Base-by-base conservation (phyloP, 441 rosid species). In the Daphne laureola region DNA sequence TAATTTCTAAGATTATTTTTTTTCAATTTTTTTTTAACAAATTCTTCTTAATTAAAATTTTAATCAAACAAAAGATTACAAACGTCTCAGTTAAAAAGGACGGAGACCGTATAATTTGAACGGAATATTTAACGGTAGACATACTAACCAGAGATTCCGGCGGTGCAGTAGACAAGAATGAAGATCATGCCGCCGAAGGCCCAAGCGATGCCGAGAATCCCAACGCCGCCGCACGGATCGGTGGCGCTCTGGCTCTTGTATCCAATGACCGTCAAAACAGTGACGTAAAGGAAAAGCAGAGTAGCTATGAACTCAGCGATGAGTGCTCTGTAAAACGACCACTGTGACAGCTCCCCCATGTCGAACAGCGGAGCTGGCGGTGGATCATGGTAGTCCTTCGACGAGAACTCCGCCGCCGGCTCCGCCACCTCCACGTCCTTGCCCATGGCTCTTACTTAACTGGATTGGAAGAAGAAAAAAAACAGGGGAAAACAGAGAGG, bases 181-280 rank as follows among this genome's bases (percentile, higher is more conserved):
- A 80, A 80, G 53, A 80, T 80, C 86, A 80, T 80, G 63, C 86
- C 86, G 36, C 86, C 86, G 41, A 80, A 77, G 54, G 86, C 82
- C 86, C 82, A 77, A 6, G 86, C 86, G 46, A 80, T 77, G 38
- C 82, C 86, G 25, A 79, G 71, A 43, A 72, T 58, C 9, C 85
- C 85, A 0, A 79, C 85, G 47, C 85, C 79, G 12, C 79, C 82
- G 14, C 85, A 79, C 3, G 21, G 49, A 62, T 0, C 9, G 16
- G 64, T n/a, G 27, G 71, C 81, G 27, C 65, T 57, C 67, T 77
- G 78, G 56, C 67, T 74, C 3, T 54, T 80, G 64, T 80, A 74
- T 8, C 82, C 82, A 36, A 80, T 80, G 11, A 74, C 82, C 9
- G 86, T 77, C 49, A 77, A 72, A 51, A 80, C 61, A 0, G 77